Evolutionary conservation across 2,329 filamentous ascomycete species (phyloP).

Genomic region (Escovopsis sp.): DNA sequence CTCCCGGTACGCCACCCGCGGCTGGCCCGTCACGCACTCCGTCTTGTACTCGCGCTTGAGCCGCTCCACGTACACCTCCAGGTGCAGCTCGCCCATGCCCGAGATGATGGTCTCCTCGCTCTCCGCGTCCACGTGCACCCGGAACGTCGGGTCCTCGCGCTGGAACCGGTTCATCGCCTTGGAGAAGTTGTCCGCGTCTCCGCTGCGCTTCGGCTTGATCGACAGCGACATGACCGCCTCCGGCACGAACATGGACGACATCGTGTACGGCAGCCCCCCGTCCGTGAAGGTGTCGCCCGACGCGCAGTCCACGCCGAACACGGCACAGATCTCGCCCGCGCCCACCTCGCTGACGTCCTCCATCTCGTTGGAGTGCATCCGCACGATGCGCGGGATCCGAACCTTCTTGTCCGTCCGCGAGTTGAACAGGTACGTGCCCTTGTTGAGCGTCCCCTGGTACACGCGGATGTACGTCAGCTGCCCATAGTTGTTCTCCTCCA

Average conservation of each 20-base stretch:
- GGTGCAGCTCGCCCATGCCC: conserved; percentile 93
- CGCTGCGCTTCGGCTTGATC: conserved; percentile 88
- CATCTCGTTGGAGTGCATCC: conserved; percentile 99
- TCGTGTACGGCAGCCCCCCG: conserved; percentile 78
- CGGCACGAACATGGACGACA: conserved; percentile 96
- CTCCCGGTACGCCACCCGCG: conserved; percentile 93
- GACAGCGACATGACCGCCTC: conserved; percentile 97
- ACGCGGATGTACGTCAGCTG: conserved; percentile 97
- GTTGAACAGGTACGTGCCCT: conserved; percentile 85
- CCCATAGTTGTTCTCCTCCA: conserved; percentile 97
- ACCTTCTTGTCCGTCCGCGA: conserved; percentile 91
- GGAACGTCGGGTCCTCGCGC: conserved; percentile 94
- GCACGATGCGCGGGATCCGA: conserved; percentile 90
- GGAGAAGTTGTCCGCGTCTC: conserved; percentile 85
- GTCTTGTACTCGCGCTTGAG: conserved; percentile 95
- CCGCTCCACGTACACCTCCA: conserved; percentile 95
- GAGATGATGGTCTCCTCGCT: conserved; percentile 95
- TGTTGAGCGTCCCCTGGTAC: conserved; percentile 83
- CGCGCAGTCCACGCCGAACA: conserved; percentile 95
- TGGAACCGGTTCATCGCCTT: conserved; percentile 99
- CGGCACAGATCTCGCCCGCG: conserved; percentile 94
- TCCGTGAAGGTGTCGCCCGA: conserved; percentile 98
- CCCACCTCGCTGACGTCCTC: conserved; percentile 88
- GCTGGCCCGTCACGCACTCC: conserved; percentile 88
- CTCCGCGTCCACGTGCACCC: conserved; percentile 81